phyloP scores from a whole-genome alignment of 176 grass and related monocot genomes.

The Carex scoparia region DNA sequence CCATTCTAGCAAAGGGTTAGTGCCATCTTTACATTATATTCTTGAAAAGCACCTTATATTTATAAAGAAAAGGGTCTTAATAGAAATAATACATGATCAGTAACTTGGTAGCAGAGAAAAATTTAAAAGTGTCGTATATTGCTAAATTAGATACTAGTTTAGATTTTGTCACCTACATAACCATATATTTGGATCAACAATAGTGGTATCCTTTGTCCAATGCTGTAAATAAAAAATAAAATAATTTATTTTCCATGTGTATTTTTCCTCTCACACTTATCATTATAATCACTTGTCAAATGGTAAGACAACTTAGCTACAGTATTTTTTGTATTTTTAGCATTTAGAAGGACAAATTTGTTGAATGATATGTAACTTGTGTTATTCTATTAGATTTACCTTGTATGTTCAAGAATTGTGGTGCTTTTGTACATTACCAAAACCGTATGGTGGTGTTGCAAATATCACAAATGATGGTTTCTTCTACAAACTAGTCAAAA shows the following conservation, averaged over 20 bases:
- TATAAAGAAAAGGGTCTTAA: background rate
- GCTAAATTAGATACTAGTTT: background rate
- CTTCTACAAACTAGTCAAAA: background rate
- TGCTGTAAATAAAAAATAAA: background rate
- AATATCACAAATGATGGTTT: background rate
- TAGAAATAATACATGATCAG: background rate
- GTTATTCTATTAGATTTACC: background rate
- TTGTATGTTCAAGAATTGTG: background rate
- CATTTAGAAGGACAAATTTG: background rate
- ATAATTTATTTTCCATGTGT: background rate
- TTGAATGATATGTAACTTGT: background rate
- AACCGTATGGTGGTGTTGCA: background rate
- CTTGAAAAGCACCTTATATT: background rate
- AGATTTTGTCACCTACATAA: background rate
- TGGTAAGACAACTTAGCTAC: background rate
- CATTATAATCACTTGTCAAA: slow-evolving; percentile 1
- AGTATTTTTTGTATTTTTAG: background rate
- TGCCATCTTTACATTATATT: background rate
- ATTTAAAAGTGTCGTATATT: background rate
- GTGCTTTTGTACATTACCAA: background rate
- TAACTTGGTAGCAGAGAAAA: background rate
- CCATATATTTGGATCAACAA: background rate
- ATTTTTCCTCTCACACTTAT: background rate
- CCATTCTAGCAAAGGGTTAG: background rate
- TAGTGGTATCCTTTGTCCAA: background rate